Evolutionary conservation across 176 grass and related monocot genomes (phyloP).

Genomic region (Aegilops speltoides): DNA sequence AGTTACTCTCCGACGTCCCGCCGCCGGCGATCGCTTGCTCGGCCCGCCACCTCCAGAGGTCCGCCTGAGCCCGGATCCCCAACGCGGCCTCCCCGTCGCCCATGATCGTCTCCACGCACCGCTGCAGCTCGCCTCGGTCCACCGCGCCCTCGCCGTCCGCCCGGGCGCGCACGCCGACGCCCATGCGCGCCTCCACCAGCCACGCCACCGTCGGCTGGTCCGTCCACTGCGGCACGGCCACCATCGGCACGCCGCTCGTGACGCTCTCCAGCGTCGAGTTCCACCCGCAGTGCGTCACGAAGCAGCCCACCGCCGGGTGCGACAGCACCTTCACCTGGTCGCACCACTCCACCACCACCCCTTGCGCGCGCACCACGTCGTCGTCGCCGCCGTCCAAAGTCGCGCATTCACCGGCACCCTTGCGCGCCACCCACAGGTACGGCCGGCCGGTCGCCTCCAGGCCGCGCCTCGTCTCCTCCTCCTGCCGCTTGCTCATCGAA

Average conservation of each 20-base stretch:
- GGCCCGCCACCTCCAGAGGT: not conserved
- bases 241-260: conserved; percentile 49
- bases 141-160: conserved; percentile 19
- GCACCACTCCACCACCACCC: conserved; percentile 50
- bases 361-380: not conserved
- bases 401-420: not conserved
- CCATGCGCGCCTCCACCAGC: conserved; percentile 39
- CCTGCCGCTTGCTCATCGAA: conserved; percentile 13
- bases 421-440: conserved; percentile 51
- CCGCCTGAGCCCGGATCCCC: conserved; percentile 21
- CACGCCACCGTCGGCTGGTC: conserved; percentile 62
- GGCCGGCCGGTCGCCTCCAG: conserved; percentile 36
- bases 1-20: conserved; percentile 26
- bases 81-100: conserved; percentile 20
- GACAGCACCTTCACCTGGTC: conserved; percentile 45
- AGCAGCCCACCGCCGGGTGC: conserved; percentile 39
- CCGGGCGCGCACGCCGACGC: conserved; percentile 35
- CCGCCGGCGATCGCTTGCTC: not conserved
- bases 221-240: conserved; percentile 52
- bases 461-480: conserved; percentile 36
- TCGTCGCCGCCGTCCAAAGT: not conserved
- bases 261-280: conserved; percentile 63
- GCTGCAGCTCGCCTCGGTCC: conserved; percentile 31
- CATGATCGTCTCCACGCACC: conserved; percentile 40
- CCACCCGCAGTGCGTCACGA: conserved; percentile 64